A percentile compares a stretch with the other conserved stretches of the same genome.
These are phyloP conservation scores for Austroboletus eburneus DNA, from an alignment of 768 basidiomycete species.

Conservation along the genomic window DNA sequence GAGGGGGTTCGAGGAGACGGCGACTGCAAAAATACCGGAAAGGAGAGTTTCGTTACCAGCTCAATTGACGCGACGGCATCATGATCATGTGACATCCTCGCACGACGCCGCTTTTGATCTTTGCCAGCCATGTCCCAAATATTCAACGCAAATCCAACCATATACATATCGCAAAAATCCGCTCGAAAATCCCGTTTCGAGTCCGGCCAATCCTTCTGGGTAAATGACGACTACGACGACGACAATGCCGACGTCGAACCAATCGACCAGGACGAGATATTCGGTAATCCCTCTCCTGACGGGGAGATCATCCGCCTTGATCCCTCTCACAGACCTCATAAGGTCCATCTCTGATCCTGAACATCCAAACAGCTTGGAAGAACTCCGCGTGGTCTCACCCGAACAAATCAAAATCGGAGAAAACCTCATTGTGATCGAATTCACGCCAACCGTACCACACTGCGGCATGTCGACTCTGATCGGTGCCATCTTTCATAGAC, in stretches of 20 bases:
- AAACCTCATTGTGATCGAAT: slow-evolving; percentile 82
- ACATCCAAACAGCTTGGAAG: slow-evolving; percentile 90
- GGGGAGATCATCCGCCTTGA: slow-evolving; percentile 1
- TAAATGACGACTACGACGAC: slow-evolving; percentile 38
- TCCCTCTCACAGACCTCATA: slow-evolving; percentile 63
- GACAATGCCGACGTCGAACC: slow-evolving; percentile 45
- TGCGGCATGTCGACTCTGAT: slow-evolving; percentile 98
- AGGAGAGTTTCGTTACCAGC: slow-evolving; percentile 4
- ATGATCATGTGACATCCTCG: slow-evolving; percentile 18
- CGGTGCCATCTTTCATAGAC: slow-evolving; percentile 41
- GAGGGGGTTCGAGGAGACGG: background rate
- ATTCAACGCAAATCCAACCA: slow-evolving; percentile 88
- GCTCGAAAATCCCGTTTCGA: slow-evolving; percentile 39
- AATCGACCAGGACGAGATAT: slow-evolving; percentile 92
- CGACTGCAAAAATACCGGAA: slow-evolving; percentile 12
- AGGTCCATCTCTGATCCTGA: slow-evolving; percentile 93
- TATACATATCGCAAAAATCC: slow-evolving; percentile 55
- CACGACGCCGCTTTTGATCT: background rate
- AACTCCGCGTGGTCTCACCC: slow-evolving; percentile 90
- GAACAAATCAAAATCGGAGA: slow-evolving; percentile 66
- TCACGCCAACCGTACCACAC: slow-evolving; percentile 96
- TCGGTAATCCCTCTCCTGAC: slow-evolving; percentile 48
- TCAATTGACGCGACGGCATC: slow-evolving; percentile 24
- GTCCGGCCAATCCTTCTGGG: slow-evolving; percentile 56
- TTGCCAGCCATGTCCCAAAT: slow-evolving; percentile 31